phyloP scores from a whole-genome alignment of 179 eudicot genomes.

The Silene coronaria region DNA sequence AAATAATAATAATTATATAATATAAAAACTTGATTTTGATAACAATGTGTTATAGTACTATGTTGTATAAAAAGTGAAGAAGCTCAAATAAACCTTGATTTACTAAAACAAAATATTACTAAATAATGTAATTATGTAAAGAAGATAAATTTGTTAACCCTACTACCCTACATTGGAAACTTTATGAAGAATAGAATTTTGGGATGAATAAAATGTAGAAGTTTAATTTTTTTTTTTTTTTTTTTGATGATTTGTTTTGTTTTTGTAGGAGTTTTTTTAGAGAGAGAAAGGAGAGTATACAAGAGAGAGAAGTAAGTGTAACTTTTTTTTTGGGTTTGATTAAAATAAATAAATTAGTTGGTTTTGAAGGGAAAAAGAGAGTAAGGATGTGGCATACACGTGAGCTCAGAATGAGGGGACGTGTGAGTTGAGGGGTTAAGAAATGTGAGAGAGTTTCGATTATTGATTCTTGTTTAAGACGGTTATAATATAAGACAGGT shows the following conservation, averaged over 20 bases:
- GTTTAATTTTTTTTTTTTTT: neutral
- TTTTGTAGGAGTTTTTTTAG: constrained; percentile 22
- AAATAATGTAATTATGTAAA: constrained; percentile 4
- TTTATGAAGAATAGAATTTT: constrained; percentile 23
- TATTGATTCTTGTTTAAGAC: no score
- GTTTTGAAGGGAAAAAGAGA: constrained; percentile 11
- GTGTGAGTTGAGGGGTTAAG: constrained; percentile 1
- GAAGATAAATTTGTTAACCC: constrained; percentile 10
- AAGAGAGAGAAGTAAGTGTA: constrained; percentile 12
- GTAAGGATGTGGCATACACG: constrained; percentile 44
- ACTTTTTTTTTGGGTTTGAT: neutral
- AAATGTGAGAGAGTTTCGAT: neutral
- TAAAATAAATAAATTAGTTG: neutral
- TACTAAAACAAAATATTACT: constrained; percentile 16
- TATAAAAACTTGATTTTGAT: neutral
- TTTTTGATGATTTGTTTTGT: constrained; percentile 29
- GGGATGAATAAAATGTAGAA: constrained; percentile 10
- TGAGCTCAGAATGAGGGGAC: constrained; percentile 23
- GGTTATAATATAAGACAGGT: no score
- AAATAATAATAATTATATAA: neutral
- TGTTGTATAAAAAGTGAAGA: constrained; percentile 27
- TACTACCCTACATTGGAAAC: constrained; percentile 30
- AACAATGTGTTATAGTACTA: constrained; percentile 9
- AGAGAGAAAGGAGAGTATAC: constrained; percentile 17
- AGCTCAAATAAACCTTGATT: constrained; percentile 27